Evolutionary conservation across 768 basidiomycete genomes (phyloP).

Genomic region (Nevesoporus exiguus): DNA sequence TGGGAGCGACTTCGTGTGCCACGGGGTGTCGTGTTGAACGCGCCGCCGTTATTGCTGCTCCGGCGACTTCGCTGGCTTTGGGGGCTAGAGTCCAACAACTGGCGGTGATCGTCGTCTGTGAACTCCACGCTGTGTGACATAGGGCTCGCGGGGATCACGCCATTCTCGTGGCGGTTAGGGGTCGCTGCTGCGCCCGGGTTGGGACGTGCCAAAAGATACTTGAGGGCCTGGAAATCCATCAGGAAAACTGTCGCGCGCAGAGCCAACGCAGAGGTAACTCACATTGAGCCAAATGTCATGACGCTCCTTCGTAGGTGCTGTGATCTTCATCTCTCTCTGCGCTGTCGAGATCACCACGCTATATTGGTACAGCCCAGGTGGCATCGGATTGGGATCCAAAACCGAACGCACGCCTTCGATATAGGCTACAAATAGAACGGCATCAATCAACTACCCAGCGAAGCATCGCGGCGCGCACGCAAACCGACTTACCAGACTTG

Average conservation of each 20-base stretch:
- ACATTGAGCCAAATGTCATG: slow-evolving; percentile 98
- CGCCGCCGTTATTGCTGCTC: slow-evolving; percentile 55
- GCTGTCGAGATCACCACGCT: slow-evolving; percentile 91
- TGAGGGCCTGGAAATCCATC: slow-evolving; percentile 62
- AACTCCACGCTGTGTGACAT: slow-evolving; percentile 41
- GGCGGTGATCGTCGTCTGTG: slow-evolving; percentile 52
- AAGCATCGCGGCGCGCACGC: slow-evolving; percentile 14
- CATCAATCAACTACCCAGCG: slow-evolving; percentile 1
- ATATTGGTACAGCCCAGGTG: slow-evolving; percentile 88
- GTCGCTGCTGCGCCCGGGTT: slow-evolving; percentile 27
- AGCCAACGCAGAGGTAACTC: slow-evolving; percentile 28
- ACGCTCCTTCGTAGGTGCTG: slow-evolving; percentile 91
- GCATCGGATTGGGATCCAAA: slow-evolving; percentile 95
- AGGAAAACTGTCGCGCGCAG: slow-evolving; percentile 7
- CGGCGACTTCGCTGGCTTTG: slow-evolving; percentile 71
- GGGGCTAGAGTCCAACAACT: slow-evolving; percentile 53
- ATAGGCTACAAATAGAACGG: slow-evolving; percentile 55
- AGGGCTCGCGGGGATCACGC: slow-evolving; percentile 47
- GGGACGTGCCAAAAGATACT: slow-evolving; percentile 84
- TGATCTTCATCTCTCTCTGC: slow-evolving; percentile 96
- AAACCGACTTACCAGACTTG: slow-evolving; percentile 80
- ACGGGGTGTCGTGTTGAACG: slow-evolving; percentile 74
- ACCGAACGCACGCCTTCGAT: slow-evolving; percentile 90
- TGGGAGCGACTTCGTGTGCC: slow-evolving; percentile 79
- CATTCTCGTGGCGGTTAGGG: slow-evolving; percentile 29